A percentile compares a stretch with the other conserved stretches of the same genome.
These are phyloP conservation scores for Trebouxia sp. DNA, from an alignment of 139 green algal species.

Conservation along the genomic window DNA sequence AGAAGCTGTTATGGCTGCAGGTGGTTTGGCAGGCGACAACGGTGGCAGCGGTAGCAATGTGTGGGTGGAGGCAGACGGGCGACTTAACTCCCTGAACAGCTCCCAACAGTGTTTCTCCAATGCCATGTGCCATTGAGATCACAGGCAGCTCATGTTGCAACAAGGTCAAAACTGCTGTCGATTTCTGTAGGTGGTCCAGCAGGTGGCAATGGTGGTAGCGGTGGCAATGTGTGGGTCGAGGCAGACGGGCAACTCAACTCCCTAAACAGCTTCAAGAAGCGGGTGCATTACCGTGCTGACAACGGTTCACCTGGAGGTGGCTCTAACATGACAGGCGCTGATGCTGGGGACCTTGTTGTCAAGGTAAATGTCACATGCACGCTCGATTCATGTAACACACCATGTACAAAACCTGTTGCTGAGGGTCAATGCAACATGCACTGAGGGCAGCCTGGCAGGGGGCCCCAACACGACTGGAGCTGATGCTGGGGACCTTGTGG, in stretches of 20 bases:
- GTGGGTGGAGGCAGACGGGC: too few species aligned
- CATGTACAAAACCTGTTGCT: too few species aligned
- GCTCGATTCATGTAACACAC: too few species aligned
- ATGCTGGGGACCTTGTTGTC: conserved; percentile 79
- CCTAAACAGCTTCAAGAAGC: conserved; percentile 72
- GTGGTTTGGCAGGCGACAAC: conserved; percentile 85
- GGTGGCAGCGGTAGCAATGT: too few species aligned
- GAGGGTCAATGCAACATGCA: too few species aligned
- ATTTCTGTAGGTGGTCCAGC: conserved; percentile 72
- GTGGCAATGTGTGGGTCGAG: conserved; percentile 83
- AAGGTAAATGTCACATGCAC: too few species aligned
- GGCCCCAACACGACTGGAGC: conserved; percentile 78
- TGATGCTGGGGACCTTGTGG: conserved; percentile 73
- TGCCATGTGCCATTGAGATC: neutral
- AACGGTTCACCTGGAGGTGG: conserved; percentile 58
- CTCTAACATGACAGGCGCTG: conserved; percentile 71
- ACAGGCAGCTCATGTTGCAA: too few species aligned
- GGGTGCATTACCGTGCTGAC: conserved; percentile 58
- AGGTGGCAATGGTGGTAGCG: conserved; percentile 90
- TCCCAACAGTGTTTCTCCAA: too few species aligned
- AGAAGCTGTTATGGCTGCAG: conserved; percentile 30
- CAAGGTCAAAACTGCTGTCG: neutral
- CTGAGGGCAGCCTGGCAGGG: too few species aligned
- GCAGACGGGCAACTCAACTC: conserved; percentile 76
- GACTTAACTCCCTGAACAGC: too few species aligned